A percentile compares a stretch with the other conserved stretches of the same genome.
Conservation (phyloP, 2,329 filamentous ascomycete genomes). For the Fonsecaea erecta region DNA sequence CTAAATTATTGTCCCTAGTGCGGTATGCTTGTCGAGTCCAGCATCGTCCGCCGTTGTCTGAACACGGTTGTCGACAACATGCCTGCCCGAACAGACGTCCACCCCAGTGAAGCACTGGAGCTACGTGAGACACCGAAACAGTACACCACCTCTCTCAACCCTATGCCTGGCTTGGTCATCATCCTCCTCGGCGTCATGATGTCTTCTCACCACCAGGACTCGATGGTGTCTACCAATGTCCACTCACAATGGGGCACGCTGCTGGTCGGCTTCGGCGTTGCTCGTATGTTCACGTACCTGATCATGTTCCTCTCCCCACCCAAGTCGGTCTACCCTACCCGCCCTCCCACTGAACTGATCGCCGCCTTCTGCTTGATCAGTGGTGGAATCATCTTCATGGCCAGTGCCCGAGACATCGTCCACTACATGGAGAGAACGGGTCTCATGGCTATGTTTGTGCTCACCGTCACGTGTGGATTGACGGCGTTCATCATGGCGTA, state of each 20-base stretch:
- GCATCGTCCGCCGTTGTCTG: constrained; percentile 63
- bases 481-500: constrained; percentile 85
- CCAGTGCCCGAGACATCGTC: constrained; percentile 79
- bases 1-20: constrained; percentile 52
- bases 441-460: constrained; percentile 89
- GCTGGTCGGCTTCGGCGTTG: constrained; percentile 77
- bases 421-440: constrained; percentile 74
- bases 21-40: constrained; percentile 85
- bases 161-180: constrained; percentile 84
- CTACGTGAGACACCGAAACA: constrained; percentile 64
- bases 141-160: constrained; percentile 81
- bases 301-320: constrained; percentile 80
- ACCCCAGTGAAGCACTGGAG: constrained; percentile 44
- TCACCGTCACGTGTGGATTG: constrained; percentile 84
- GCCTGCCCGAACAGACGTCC: constrained; percentile 42
- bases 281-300: constrained; percentile 78
- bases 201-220: constrained; percentile 84
- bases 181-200: constrained; percentile 91
- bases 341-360: constrained; percentile 89
- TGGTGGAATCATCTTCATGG: constrained; percentile 90
- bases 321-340: constrained; percentile 75
- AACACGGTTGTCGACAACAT: constrained; percentile 55
- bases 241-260: constrained; percentile 93
- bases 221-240: constrained; percentile 86
- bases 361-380: constrained; percentile 83